Evolutionary conservation across 805 yeast species (phyloP).

Genomic region (Metschnikowia matae): DNA sequence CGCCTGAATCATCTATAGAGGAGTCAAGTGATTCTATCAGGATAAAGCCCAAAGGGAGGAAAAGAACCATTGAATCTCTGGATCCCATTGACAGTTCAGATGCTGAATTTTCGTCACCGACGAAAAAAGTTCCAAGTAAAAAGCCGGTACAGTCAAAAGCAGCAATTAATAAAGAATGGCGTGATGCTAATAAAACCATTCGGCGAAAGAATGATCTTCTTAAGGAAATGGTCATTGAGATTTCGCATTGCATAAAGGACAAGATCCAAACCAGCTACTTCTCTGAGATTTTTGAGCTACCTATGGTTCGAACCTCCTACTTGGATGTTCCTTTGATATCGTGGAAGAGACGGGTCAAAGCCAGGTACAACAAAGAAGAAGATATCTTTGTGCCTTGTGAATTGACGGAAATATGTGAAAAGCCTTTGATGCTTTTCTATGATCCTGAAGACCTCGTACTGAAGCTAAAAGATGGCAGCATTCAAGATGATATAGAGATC

Average conservation of each 20-base stretch:
- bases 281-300: slow-evolving; percentile 13
- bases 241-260: slow-evolving; percentile 28
- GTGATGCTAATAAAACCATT: slow-evolving; percentile 31
- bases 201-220: slow-evolving; percentile 49
- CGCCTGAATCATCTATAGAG: neutral
- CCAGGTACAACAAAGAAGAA: slow-evolving; percentile 44
- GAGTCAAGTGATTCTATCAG: neutral
- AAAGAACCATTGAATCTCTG: slow-evolving; percentile 1
- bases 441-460: slow-evolving; percentile 43
- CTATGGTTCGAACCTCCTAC: slow-evolving; percentile 22
- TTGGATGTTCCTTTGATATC: slow-evolving; percentile 41
- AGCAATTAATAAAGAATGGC: slow-evolving; percentile 25
- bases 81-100: neutral
- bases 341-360: slow-evolving; percentile 49
- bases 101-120: slow-evolving; percentile 9
- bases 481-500: slow-evolving; percentile 8
- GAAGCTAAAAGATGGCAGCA: slow-evolving; percentile 11
- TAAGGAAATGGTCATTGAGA: slow-evolving; percentile 44
- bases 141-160: slow-evolving; percentile 5
- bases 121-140: slow-evolving; percentile 1
- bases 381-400: slow-evolving; percentile 56
- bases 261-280: slow-evolving; percentile 25
- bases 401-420: slow-evolving; percentile 40
- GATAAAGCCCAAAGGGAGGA: neutral
- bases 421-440: slow-evolving; percentile 41